phyloP scores from a whole-genome alignment of 345 rosid species.

The Eutrema yunnanense region DNA sequence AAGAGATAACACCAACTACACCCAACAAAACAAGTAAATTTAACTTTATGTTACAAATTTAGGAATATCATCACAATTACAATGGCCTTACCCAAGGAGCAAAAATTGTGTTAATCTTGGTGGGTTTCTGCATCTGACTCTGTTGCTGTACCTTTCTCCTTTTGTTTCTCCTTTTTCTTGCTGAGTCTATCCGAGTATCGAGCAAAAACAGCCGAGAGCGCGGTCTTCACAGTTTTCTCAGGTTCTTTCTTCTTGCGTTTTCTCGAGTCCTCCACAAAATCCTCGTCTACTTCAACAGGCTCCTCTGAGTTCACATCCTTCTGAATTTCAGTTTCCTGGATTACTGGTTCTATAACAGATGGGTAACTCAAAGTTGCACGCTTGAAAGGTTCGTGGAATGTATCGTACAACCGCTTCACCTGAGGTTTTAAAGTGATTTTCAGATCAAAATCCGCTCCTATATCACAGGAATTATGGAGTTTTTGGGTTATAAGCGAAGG shows the following conservation, averaged over 20 bases:
- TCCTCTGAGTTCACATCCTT: slow-evolving; percentile 36
- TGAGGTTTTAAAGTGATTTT: slow-evolving; percentile 16
- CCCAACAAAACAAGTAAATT: not conserved
- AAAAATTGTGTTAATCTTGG: not conserved
- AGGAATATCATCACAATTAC: not conserved
- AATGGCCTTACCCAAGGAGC: not conserved
- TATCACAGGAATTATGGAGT: not conserved
- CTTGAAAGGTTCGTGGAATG: slow-evolving; percentile 95
- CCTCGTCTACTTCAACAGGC: slow-evolving; percentile 38
- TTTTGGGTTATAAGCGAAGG: not conserved
- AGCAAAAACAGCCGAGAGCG: slow-evolving; percentile 68
- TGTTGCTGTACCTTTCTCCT: not conserved
- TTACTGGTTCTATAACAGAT: slow-evolving; percentile 37
- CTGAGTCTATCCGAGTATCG: slow-evolving; percentile 46
- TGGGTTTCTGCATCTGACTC: slow-evolving; percentile 14
- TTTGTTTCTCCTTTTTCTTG: slow-evolving; percentile 27
- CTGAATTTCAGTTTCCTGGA: slow-evolving; percentile 32
- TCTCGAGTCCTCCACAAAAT: slow-evolving; percentile 36
- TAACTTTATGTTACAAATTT: not conserved
- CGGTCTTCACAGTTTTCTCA: slow-evolving; percentile 57
- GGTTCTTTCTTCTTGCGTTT: slow-evolving; percentile 60
- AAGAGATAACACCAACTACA: not conserved
- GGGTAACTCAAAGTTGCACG: slow-evolving; percentile 48
- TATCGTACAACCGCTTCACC: slow-evolving; percentile 87
- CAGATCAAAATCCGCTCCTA: not conserved